Evolutionary conservation across 306 rosid genomes (phyloP), one percentile per base, ranked within the genome.

Genomic region (Adenanthera pavonina): DNA sequence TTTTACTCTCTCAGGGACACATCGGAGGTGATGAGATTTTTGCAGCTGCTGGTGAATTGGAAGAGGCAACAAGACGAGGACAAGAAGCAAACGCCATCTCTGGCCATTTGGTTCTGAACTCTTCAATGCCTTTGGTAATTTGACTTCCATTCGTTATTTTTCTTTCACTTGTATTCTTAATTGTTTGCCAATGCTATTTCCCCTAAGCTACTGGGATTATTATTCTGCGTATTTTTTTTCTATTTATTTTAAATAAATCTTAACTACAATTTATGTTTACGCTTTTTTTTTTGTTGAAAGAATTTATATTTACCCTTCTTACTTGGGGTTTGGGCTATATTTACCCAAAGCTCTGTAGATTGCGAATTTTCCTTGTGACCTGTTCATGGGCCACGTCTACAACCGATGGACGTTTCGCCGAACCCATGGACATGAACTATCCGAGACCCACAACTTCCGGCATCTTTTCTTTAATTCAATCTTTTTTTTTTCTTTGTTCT

Each of bases 11-110:
- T 95, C 7, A 84, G 78, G 78, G 94, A 93, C 78, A 85, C 99
- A 14, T 69, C 82, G 13, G 96, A 95, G 97, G 99, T 95, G 36
- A 86, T 89, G 99, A 85, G 87, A 74, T 95, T 95, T 82, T 97
- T 95, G 65, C 89, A 89, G 83, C 87, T 85, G 8, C 83, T 95
- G 66, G 93, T 93, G 76, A 87, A 83, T 34, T 90, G 95, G 97
- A 86, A 86, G 89, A 78, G 84, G 71, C 74, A 82, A 46, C 56
- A 69, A 46, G 17, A 66, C 48, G 10, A 40, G 2, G 25, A 75
- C 47, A 70, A 85, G 71, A 84, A 80, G 60, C 35, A 59, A 77
- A 60, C 69, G 61, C 33, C 77, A 54, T 72, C 15, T 8, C 8
- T 54, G 69, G 85, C 44, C 48, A 43, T 74, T 56, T 73, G 61